Evolutionary conservation across 2,329 filamentous ascomycete species (phyloP), one percentile per base, ranked within the genome.

Genomic region (Macrophomina tecta): DNA sequence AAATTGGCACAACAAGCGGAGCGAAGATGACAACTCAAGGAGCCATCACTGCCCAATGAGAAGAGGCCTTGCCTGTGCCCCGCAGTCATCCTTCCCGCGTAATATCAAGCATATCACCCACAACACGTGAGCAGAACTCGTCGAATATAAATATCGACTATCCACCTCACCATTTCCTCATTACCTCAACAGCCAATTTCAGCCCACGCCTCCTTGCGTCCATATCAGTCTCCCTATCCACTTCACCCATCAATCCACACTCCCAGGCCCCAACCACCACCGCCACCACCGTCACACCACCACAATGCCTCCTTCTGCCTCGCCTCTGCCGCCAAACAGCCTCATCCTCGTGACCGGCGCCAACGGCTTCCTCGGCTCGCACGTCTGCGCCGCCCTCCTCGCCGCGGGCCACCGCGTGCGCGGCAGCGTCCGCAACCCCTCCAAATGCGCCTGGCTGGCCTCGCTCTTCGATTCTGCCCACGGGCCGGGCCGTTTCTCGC

Each of bases 301-400:
- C 23, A 23, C 23, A 23, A 23, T 23, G 23, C 23, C 23, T 23
- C 23, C 23, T 23, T 23, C 23, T 23, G 23, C 23, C 23, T 28
- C 51, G 14, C 28, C 23, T 12, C 42, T 60, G 30, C 64, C 64
- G 4, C 34, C 53, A 12, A 23, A 53, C 55, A 61, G 53, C 23
- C 56, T 58, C n/a, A 72, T 79, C 40, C 71, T 80, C 12, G 74
- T 79, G 3, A 79, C 77, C 0, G 78, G 76, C 11, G 73, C 71
- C 8, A 78, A 75, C 67, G 77, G 78, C n/a, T 70, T 77, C 34
- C 73, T 79, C 18, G 78, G 73, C 28, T 74, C 72, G 32, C 73
- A 78, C 64, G 51, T 78, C 3, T 72, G 67, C 2, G 72, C 78
- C 52, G 73, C 76, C 49, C 66, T 77, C 1, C 70, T 80, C 4